A percentile compares a stretch with the other conserved stretches of the same genome.
These are phyloP conservation scores for Melastoma malabathricum DNA, from an alignment of 345 rosid species.

Conservation along the genomic window DNA sequence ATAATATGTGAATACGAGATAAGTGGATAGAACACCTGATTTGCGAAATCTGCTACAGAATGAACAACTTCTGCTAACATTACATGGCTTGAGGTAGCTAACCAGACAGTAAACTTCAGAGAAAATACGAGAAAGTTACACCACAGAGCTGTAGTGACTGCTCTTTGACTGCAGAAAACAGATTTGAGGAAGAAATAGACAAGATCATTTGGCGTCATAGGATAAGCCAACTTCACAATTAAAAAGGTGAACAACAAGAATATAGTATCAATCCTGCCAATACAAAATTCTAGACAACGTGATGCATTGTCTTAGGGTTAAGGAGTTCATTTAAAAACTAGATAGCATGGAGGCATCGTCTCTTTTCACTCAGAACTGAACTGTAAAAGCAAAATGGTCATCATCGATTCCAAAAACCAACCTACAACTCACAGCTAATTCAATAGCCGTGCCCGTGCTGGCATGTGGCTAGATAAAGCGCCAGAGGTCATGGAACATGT, in stretches of 20 bases:
- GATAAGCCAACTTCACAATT: neutral
- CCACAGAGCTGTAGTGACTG: slow-evolving; percentile 94
- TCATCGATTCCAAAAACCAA: too few species aligned
- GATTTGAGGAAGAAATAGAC: slow-evolving; percentile 9
- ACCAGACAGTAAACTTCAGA: slow-evolving; percentile 91
- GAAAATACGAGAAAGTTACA: slow-evolving; percentile 95
- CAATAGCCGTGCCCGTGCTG: too few species aligned
- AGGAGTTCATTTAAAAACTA: neutral
- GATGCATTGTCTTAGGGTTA: neutral
- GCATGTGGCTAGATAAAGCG: too few species aligned
- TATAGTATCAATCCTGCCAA: too few species aligned
- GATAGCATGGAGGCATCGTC: too few species aligned
- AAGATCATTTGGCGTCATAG: neutral
- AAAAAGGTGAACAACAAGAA: neutral
- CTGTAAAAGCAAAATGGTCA: too few species aligned
- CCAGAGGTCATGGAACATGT: too few species aligned
- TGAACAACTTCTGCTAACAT: slow-evolving; percentile 93
- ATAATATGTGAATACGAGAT: neutral
- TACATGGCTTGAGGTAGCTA: slow-evolving; percentile 85
- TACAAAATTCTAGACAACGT: neutral
- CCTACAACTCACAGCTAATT: too few species aligned
- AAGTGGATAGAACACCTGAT: slow-evolving; percentile 49
- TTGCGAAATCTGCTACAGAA: slow-evolving; percentile 90
- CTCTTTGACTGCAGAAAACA: slow-evolving; percentile 62
- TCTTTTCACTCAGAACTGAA: too few species aligned